Evolutionary conservation across 2,329 filamentous ascomycete genomes (phyloP).

Genomic region (Trichoderma gracile): DNA sequence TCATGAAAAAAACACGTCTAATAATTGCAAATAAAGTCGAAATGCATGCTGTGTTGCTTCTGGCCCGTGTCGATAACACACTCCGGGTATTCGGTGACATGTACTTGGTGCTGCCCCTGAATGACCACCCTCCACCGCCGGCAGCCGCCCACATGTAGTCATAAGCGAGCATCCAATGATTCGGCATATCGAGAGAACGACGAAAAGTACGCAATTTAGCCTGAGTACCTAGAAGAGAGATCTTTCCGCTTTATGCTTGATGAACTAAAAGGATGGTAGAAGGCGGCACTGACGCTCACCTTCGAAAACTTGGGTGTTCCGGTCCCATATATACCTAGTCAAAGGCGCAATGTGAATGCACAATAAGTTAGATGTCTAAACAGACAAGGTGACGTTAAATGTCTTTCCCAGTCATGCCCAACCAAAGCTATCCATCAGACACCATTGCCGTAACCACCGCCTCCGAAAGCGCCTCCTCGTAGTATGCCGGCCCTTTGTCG

Average conservation of each 20-base stretch:
- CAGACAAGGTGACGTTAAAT: not conserved
- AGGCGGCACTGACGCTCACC: not conserved
- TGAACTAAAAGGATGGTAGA: not conserved
- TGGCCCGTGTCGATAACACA: not conserved
- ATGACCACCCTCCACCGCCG: not conserved
- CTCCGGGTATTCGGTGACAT: not conserved
- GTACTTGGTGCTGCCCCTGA: not conserved
- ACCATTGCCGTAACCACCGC: constrained; percentile 8
- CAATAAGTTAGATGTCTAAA: not conserved
- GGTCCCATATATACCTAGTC: not conserved
- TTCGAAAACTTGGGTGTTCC: not conserved
- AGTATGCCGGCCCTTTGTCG: constrained; percentile 17
- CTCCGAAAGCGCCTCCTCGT: constrained; percentile 3
- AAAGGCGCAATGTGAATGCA: not conserved
- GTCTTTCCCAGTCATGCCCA: not conserved
- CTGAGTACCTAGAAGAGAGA: not conserved
- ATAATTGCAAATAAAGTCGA: not conserved
- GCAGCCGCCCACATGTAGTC: too few relatives aligned
- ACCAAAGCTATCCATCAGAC: not conserved
- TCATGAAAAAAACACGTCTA: not conserved
- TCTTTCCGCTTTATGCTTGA: not conserved
- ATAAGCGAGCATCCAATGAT: too few relatives aligned
- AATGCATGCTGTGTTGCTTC: too few relatives aligned
- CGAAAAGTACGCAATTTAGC: not conserved
- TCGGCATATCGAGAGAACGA: too few relatives aligned